Percentiles rank a stretch among this genome's conserved stretches.
These are phyloP conservation scores for Chaetoceros tenuissimus DNA, from an alignment of 108 stramenopile species.

Conservation along the genomic window DNA sequence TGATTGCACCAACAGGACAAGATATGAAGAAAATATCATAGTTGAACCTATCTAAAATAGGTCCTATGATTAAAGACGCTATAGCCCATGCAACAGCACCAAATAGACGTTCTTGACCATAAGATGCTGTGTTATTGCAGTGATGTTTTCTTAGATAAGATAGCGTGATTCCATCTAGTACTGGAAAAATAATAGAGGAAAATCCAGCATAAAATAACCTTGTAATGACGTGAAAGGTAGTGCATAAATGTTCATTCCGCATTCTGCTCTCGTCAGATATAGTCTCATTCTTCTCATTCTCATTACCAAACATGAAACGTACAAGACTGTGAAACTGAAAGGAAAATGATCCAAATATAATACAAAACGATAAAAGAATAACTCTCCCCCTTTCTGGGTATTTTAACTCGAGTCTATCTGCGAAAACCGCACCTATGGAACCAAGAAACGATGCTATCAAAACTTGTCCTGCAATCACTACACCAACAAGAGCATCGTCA, in stretches of 20 bases:
- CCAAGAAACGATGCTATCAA: conserved; percentile 14
- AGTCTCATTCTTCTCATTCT: too few species aligned
- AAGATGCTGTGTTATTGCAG: conserved; percentile 19
- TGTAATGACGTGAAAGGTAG: conserved; percentile 15
- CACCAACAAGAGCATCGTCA: conserved; percentile 27
- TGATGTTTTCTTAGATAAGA: conserved; percentile 30
- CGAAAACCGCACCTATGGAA: conserved; percentile 18
- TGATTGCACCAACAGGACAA: conserved; percentile 4
- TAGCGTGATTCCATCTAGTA: conserved; percentile 47
- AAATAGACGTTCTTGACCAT: conserved; percentile 51
- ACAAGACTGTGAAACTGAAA: conserved; percentile 36
- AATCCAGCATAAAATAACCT: conserved; percentile 24
- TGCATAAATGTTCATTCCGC: too few species aligned
- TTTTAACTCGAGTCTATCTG: conserved; percentile 28
- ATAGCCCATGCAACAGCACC: conserved; percentile 56
- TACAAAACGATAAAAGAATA: conserved; percentile 21
- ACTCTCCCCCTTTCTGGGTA: conserved; percentile 28
- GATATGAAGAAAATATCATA: conserved; percentile 25
- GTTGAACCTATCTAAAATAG: conserved; percentile 36
- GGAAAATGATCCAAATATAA: conserved; percentile 26
- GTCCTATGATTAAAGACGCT: conserved; percentile 27
- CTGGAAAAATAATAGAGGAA: conserved; percentile 27
- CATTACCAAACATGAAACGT: background rate
- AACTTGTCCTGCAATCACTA: conserved; percentile 24
- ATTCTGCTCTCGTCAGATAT: too few species aligned